Evolutionary conservation across 352 stramenopile species (phyloP), one percentile per base, ranked within the genome.

Genomic region (Pythium pyrilobum): DNA sequence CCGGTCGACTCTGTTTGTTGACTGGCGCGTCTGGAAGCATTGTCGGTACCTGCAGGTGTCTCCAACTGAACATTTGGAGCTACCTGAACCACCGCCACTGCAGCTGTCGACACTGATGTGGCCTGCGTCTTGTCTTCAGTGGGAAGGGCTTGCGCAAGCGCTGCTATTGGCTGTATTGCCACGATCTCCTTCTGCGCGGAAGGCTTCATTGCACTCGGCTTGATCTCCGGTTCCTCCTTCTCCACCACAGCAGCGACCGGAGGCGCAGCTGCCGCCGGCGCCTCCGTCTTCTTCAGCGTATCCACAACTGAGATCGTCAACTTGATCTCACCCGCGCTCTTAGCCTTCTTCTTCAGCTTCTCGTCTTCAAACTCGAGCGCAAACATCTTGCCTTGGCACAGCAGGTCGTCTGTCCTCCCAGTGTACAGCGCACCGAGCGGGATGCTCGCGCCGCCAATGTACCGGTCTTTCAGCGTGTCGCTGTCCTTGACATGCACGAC

Each of bases 401-500:
- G 45, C 24, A 61, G 27, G 33, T 58, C 13, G 33, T 49, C 29
- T 32, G 48, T 31, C 16, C 37, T 47, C 3, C 20, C 52, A 2
- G 37, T 32, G 33, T 58, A 49, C 31, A 79, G 38, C 15, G 52
- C 43, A 15, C 31, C 63, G 3, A 80, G 43, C 27, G 59, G 45
- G 41, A 83, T 72, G 39, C 43, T 59, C 21, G 62, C 38, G 24
- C 72, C 72, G 15, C 70, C 72, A 56, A 83, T 78, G 51, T 78
- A 81, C 48, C 72, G 62, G 43, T 80, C 65, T 34, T 69, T 67
- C 20, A 81, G 39, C 44, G 69, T 52, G 34, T 78, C 72, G 32
- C 65, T 75, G 62, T 83, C 72, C 47, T 74, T 74, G 23, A 79
- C 71, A 28, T 78, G 70, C 20, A 83, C 20, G 23, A 61, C 50